Evolutionary conservation across 1,284 basidiomycete species (phyloP), one percentile per base, ranked within the genome.

Genomic region (Rhodotorula sp.): DNA sequence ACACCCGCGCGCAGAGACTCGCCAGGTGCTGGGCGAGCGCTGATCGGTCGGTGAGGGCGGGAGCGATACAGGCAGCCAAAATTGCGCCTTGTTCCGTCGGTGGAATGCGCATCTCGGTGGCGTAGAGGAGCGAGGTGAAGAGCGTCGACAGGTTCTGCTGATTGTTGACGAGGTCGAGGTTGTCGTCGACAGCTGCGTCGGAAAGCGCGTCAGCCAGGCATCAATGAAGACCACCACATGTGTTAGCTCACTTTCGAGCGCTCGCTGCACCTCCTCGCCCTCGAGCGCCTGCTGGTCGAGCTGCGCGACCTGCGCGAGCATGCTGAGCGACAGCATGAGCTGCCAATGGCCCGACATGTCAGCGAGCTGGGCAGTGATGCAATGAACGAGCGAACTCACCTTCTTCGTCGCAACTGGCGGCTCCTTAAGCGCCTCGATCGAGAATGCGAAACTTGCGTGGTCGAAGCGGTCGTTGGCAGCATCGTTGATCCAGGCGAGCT

Each of bases 251-350:
- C 60, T 68, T 64, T 82, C 80, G 53, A 83, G 76, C 30, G 74
- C 67, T 58, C 77, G 75, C 63, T 81, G 79, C 0, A 73, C 71
- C 0, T 57, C 52, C n/a, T 76, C 77, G 2, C 72, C 66, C 24
- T 67, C 66, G 27, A 80, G 75, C 15, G 74, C 55, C 54, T 71
- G 60, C 15, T 68, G 68, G 71, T 89, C 87, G 68, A 89, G 79
- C 68, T 90, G 86, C 11, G 91, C 90, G 13, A 97, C 84, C 67
- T 91, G 87, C 0, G 90, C 84, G 10, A 99, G 85, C 81, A 98
- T 98, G 54, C 90, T 90, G 39, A 99, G 86, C 77, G 92, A 94
- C 64, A 95, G 85, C 84, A 94, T 89, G 59, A 95, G 83, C 91
- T 96, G 78, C 49, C n/a, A 66, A 62, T 44, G 7, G 1, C 5